Base-by-base conservation (phyloP, 306 rosid genomes). In the Ormosia emarginata region DNA sequence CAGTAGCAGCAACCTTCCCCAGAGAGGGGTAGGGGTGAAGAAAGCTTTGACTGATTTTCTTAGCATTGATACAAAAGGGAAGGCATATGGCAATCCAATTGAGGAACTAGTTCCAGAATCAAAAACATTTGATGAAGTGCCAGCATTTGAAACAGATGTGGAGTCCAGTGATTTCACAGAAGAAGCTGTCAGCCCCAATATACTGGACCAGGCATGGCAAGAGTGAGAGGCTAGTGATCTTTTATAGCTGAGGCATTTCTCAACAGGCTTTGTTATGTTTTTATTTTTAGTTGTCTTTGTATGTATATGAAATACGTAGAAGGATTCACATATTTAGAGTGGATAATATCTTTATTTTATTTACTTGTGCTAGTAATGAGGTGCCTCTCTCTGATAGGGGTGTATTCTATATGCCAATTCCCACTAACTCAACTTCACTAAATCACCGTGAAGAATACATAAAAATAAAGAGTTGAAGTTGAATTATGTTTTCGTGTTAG, bases 41-140 rank as follows among this genome's bases (percentile, higher is more conserved):
- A 96, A 92, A 75, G 85, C 89, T 14, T 80, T 96, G 86, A 96
- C 98, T 0, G 97, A 93, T 85, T 92, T 83, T 89, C 94, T 96
- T 4, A 87, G 82, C 71, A 87, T 91, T 29, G 97, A 93, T 75
- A 14, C 86, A 1, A 88, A 87, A 76, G 91, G 83, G 56, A 87
- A 82, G 50, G 85, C 39, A 49, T 74, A 32, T 49, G 55, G 55
- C 6, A 82, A 72, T 67, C 61, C 91, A 39, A 53, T 3, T 63
- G 91, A 80, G 87, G 84, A 80, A 58, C 55, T 58, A 6, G 89
- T 75, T 56, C 52, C 82, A 14, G 71, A 49, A 58, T 37, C 90
- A 53, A 84, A 79, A 81, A 14, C 73, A 13, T 43, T 55, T 55
- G 78, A 62, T 78, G 89, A 85, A 63, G 83, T 62, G 64, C 44